Conservation (phyloP, 108 stramenopile species). For the Skeletonema costatum region DNA sequence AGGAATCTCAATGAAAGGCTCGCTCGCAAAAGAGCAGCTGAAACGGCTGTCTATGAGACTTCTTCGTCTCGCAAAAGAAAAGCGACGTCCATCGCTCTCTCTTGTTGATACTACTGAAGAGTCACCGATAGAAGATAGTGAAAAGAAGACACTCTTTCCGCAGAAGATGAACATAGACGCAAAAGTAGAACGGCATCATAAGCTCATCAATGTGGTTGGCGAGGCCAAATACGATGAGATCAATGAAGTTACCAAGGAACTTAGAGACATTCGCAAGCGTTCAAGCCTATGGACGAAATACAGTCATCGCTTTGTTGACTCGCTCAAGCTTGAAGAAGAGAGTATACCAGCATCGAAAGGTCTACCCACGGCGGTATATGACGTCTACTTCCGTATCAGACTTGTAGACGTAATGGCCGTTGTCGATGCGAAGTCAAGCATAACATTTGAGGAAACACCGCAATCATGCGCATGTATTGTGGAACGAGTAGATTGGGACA, state of each 20-base stretch:
- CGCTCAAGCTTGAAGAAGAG: slow-evolving; percentile 13
- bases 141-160: neutral
- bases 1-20: neutral
- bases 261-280: slow-evolving; percentile 19
- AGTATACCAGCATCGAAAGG: slow-evolving; percentile 1
- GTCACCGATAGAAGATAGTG: neutral
- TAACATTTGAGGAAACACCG: neutral
- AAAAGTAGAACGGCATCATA: slow-evolving; percentile 13
- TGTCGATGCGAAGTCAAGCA: slow-evolving; percentile 7
- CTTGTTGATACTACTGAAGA: neutral
- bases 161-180: neutral
- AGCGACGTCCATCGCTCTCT: neutral
- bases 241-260: neutral
- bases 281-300: slow-evolving; percentile 34
- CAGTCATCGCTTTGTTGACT: slow-evolving; percentile 1
- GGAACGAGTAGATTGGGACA: slow-evolving; percentile 11
- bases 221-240: slow-evolving; percentile 27
- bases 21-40: neutral
- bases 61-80: neutral
- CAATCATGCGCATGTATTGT: slow-evolving; percentile 8
- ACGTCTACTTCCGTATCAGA: slow-evolving; percentile 23
- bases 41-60: slow-evolving; percentile 3
- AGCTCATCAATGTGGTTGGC: slow-evolving; percentile 18
- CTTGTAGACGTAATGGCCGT: slow-evolving; percentile 28
- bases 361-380: slow-evolving; percentile 8